Evolutionary conservation across 2,329 filamentous ascomycete genomes (phyloP).

Genomic region (Fusarium buxicola): DNA sequence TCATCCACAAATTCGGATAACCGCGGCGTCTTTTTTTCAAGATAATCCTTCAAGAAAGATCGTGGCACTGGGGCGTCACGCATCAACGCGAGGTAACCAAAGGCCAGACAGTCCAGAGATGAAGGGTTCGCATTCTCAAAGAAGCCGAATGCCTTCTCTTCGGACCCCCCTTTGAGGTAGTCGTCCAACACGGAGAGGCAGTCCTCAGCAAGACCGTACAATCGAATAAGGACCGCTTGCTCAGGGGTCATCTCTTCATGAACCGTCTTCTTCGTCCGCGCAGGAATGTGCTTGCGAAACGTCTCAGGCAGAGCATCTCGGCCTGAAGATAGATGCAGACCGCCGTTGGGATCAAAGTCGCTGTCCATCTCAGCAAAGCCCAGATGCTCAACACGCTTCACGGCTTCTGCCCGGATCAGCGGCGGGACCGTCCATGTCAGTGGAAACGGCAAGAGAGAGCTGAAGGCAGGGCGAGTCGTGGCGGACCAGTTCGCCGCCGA

Average conservation of each 20-base stretch:
- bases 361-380: slow-evolving; percentile 76
- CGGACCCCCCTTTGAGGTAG: slow-evolving; percentile 52
- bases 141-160: slow-evolving; percentile 48
- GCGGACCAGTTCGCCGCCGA: slow-evolving; percentile 88
- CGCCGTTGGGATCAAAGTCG: slow-evolving; percentile 59
- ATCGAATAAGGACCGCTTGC: slow-evolving; percentile 77
- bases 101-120: slow-evolving; percentile 78
- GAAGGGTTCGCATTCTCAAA: slow-evolving; percentile 44
- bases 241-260: slow-evolving; percentile 74
- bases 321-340: slow-evolving; percentile 52
- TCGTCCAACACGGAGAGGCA: slow-evolving; percentile 78
- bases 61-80: slow-evolving; percentile 61
- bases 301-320: slow-evolving; percentile 54
- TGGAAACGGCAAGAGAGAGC: slow-evolving; percentile 83
- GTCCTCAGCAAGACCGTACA: slow-evolving; percentile 77
- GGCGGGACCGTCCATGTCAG: slow-evolving; percentile 88
- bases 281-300: slow-evolving; percentile 54
- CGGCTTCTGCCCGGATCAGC: slow-evolving; percentile 75
- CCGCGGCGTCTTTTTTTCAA: slow-evolving; percentile 48
- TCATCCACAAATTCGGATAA: slow-evolving; percentile 50
- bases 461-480: slow-evolving; percentile 83
- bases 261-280: slow-evolving; percentile 66
- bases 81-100: slow-evolving; percentile 84
- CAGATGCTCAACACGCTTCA: slow-evolving; percentile 75
- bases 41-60: slow-evolving; percentile 56